Evolutionary conservation across 805 yeast genomes (phyloP).

Genomic region (Ogataea degrootiae): DNA sequence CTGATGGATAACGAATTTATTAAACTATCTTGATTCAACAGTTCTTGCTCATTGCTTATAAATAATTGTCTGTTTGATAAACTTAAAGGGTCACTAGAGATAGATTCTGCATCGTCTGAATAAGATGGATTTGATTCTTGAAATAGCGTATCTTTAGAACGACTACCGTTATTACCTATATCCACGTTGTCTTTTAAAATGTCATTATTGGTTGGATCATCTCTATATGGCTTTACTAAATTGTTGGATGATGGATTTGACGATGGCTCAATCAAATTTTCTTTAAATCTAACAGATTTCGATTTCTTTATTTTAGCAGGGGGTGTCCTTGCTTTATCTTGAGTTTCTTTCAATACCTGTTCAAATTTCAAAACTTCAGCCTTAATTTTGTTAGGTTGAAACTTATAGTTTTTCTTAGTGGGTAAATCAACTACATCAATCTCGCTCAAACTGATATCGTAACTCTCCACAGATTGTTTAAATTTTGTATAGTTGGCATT

Average conservation of each 20-base stretch:
- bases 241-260: constrained; percentile 1
- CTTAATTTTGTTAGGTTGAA: background rate
- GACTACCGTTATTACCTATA: background rate
- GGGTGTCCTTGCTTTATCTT: background rate
- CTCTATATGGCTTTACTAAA: constrained; percentile 8
- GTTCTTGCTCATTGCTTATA: constrained; percentile 40
- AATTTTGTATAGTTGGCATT: background rate
- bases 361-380: background rate
- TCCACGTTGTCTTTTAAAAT: background rate
- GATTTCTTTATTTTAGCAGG: constrained; percentile 12
- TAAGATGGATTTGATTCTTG: background rate
- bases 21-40: constrained; percentile 42
- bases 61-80: constrained; percentile 29
- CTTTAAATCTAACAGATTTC: constrained; percentile 24
- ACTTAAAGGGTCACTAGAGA: constrained; percentile 8
- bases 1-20: constrained; percentile 37
- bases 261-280: constrained; percentile 17
- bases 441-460: background rate
- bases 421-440: background rate
- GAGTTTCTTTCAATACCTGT: background rate
- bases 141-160: too few species aligned
- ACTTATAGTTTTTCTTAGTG: background rate
- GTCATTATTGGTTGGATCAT: constrained; percentile 4
- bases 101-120: constrained; percentile 1
- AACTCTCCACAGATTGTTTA: background rate